phyloP scores from a whole-genome alignment of 305 asterid species.

The Solanum hybrid region DNA sequence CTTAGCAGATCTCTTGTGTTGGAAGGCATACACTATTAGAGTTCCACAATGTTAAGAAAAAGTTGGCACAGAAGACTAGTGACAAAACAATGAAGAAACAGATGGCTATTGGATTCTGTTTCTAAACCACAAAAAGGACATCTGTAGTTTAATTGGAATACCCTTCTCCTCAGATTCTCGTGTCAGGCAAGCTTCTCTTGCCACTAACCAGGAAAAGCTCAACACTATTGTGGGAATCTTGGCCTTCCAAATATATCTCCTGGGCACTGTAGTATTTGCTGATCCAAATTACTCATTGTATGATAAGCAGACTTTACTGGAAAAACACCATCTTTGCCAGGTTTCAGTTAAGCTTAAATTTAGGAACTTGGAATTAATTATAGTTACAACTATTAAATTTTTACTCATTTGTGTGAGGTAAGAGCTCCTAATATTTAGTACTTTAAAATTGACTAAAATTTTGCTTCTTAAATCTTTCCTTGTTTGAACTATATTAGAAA shows the following conservation, averaged over 20 bases:
- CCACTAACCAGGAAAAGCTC: not conserved
- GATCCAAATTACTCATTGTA: not conserved
- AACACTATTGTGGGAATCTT: not conserved
- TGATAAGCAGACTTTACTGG: not conserved
- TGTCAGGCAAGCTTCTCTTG: not conserved
- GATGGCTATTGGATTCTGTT: not conserved
- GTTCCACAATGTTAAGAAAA: not conserved
- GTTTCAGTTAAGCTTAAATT: not conserved
- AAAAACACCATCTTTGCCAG: not conserved
- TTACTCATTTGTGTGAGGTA: not conserved
- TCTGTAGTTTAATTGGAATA: not conserved
- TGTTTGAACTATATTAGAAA: not conserved
- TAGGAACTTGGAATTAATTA: not conserved
- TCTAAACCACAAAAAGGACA: not conserved
- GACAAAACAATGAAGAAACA: not conserved
- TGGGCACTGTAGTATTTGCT: not conserved
- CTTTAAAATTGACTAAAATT: not conserved
- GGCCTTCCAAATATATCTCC: not conserved
- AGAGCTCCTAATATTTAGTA: not conserved
- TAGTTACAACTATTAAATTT: not conserved
- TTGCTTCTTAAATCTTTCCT: not conserved
- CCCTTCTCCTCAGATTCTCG: not conserved
- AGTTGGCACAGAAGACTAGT: not conserved
- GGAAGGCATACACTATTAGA: not conserved
- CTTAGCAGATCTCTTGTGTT: not conserved